phyloP scores from a whole-genome alignment of 2,329 filamentous ascomycete genomes.

The Epichloe brachyelytri region DNA sequence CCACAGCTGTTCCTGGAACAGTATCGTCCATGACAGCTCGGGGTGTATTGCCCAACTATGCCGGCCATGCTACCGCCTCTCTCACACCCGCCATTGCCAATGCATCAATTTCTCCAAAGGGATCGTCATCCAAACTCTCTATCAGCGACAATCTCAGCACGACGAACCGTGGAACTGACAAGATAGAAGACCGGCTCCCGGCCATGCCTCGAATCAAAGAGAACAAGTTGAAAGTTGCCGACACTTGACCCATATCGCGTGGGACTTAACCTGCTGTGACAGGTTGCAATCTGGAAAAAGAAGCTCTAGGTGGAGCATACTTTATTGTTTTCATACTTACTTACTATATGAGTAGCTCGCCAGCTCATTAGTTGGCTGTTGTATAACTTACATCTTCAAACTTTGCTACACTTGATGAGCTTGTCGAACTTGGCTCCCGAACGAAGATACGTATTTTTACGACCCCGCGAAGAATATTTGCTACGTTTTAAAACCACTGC shows the following conservation, averaged over 20 bases:
- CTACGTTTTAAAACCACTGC: not conserved
- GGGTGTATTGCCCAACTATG: conserved; percentile 40
- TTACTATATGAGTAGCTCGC: conserved; percentile 16
- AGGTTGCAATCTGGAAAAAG: conserved; percentile 4
- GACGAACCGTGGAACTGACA: conserved; percentile 16
- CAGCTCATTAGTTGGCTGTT: conserved; percentile 8
- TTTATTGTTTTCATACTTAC: conserved; percentile 21
- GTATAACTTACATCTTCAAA: conserved; percentile 12
- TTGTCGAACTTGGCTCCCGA: conserved; percentile 1
- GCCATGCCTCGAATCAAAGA: conserved; percentile 8
- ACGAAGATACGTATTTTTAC: conserved; percentile 1
- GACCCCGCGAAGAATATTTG: not conserved
- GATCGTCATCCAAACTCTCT: conserved; percentile 14
- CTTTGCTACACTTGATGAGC: conserved; percentile 10
- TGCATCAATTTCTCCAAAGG: conserved; percentile 20
- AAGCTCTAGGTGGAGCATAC: conserved; percentile 17
- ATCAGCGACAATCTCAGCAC: conserved; percentile 11
- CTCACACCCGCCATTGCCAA: conserved; percentile 32
- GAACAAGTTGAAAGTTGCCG: conserved; percentile 1
- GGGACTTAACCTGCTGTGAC: not conserved
- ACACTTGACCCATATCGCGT: not conserved
- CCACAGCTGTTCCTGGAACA: conserved; percentile 30
- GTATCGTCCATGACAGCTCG: conserved; percentile 41
- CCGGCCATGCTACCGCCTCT: conserved; percentile 38
- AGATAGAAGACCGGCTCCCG: conserved; percentile 33